phyloP scores from a whole-genome alignment of 148 eudicot species.

The Camellia japonica region DNA sequence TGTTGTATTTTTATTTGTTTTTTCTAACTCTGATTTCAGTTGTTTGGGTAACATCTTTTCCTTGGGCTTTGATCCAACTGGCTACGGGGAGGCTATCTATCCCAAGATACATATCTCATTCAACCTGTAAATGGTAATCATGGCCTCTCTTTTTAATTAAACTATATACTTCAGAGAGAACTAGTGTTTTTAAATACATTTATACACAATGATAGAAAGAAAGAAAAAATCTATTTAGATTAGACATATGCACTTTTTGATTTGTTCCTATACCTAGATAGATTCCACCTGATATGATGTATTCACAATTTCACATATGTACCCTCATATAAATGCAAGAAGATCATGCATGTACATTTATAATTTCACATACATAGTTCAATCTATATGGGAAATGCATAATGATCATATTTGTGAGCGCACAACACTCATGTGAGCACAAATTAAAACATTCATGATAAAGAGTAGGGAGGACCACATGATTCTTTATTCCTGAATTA shows the following conservation, averaged over 20 bases:
- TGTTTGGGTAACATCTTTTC: slow-evolving; percentile 21
- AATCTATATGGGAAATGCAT: neutral
- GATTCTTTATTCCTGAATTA: too few relatives aligned
- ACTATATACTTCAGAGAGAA: too few relatives aligned
- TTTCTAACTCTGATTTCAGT: slow-evolving; percentile 16
- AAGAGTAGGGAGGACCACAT: too few relatives aligned
- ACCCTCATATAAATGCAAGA: slow-evolving; percentile 7
- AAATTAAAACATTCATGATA: neutral
- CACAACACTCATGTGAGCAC: slow-evolving; percentile 3
- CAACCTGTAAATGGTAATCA: too few relatives aligned
- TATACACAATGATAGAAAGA: too few relatives aligned
- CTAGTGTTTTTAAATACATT: too few relatives aligned
- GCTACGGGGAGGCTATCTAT: too few relatives aligned
- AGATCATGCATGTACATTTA: neutral
- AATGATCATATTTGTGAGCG: neutral
- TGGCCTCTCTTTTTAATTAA: too few relatives aligned
- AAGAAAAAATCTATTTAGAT: neutral
- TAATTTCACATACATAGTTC: neutral
- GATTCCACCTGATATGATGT: slow-evolving; percentile 3
- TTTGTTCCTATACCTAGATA: neutral
- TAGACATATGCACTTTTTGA: neutral
- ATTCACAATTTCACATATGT: neutral
- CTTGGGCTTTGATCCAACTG: too few relatives aligned
- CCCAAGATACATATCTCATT: too few relatives aligned
- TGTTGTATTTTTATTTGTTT: slow-evolving; percentile 12